Evolutionary conservation across 164 flowering plant genomes (phyloP), one percentile per base, ranked within the genome.

Genomic region (Tinospora cordifolia): DNA sequence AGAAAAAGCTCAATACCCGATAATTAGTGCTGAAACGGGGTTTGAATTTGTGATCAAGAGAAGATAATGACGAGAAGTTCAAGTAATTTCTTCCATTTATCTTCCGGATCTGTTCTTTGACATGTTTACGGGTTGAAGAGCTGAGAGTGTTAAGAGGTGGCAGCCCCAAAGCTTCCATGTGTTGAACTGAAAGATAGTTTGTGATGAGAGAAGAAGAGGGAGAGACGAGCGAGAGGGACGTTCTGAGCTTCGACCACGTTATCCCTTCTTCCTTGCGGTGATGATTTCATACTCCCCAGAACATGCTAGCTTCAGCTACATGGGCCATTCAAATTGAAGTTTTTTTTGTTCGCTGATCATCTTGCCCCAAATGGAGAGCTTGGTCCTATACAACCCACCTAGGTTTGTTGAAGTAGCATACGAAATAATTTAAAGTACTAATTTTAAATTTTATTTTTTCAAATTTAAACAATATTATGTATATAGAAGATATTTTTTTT

Each of bases 121-220:
- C 66, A 22, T 44, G 19, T 9, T 38, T 60, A 15, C 13, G 51
- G n/a, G 67, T 74, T 4, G 77, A 58, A 57, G 63, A 60, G 30
- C 70, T 62, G 26, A 78, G 79, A 60, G 71, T 44, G 54, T 54
- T 74, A 26, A 79, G 79, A 72, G 75, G 54, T 21, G 78, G 77
- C 24, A 82, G 74, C 73, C 79, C 79, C 63, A 84, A 69, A 73
- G 84, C 74, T 68, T 79, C 81, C 89, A 86, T 86, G 22, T 69
- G 19, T 63, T 13, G 25, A 62, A 27, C 5, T 6, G 59, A 58
- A 63, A 57, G 34, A 39, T 15, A 58, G 46, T n/a, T 6, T 44
- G 9, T 44, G 12, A 44, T 44, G 14, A 44, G 14, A 44, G 47
- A 44, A 44, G 47, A 44, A 6, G 8, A 54, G 9, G 60, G 60